Evolutionary conservation across 306 rosid species (phyloP), one percentile per base, ranked within the genome.

Genomic region (Quercus wislizeni): DNA sequence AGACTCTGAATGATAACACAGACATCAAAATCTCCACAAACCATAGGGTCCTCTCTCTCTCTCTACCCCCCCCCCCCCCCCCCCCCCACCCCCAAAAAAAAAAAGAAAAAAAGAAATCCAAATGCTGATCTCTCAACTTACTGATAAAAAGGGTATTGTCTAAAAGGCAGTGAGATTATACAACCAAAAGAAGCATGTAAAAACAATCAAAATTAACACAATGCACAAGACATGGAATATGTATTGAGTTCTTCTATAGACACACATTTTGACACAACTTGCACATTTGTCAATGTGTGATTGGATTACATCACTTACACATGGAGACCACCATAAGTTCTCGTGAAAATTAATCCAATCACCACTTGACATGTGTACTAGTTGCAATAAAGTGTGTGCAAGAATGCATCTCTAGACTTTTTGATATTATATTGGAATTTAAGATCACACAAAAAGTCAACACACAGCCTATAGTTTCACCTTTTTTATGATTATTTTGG

Each of bases 101-200:
- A 4, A 56, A 13, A 27, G 0, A 57, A 30, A 55, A 54, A 67
- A 49, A 6, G 5, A 71, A 76, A 68, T 28, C 57, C 74, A 54
- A 69, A 69, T 76, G 74, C 55, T n/a, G 58, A 73, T 79, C 41
- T 68, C 19, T 57, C 74, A 20, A 31, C 57, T 76, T 52, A 77
- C 63, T 30, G 30, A 38, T 6, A 5, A 18, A 28, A 63, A 14
- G 20, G 69, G 41, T 9, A 63, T 14, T 63, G 17, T 27, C 6
- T 33, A 64, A 64, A 68, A 68, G 20, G 72, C 52, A 4, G 72
- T 9, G 28, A 31, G 17, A 68, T 18, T 3, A 19, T 68, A 49
- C 54, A 49, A 49, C 14, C 54, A 49, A 49, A 49, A 12, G 10
- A 46, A 46, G 4, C 52, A 38, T 38, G 27, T 38, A 38, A 38